Conservation (phyloP, 1,139 yeast species). For the Cylindricascospora bacillispora region DNA sequence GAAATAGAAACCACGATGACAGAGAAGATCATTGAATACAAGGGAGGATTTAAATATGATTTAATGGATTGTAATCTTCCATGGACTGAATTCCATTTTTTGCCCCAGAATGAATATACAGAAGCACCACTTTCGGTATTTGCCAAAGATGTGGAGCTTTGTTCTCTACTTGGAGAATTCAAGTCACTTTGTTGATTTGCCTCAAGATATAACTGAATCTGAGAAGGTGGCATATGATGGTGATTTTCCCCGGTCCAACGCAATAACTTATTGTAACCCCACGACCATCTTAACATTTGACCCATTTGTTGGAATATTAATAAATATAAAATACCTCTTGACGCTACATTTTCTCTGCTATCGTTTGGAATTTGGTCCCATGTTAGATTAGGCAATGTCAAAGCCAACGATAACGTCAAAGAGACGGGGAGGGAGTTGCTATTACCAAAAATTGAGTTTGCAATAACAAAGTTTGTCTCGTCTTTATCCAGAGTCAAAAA, state of each 20-base stretch:
- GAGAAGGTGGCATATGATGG: conserved; percentile 21
- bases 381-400: conserved; percentile 55
- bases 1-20: conserved; percentile 77
- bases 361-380: conserved; percentile 65
- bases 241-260: conserved; percentile 30
- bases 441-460: conserved; percentile 75
- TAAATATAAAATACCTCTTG: conserved; percentile 59
- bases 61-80: conserved; percentile 6
- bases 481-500: conserved; percentile 42
- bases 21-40: conserved; percentile 81
- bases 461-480: conserved; percentile 63
- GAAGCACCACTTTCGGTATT: background rate
- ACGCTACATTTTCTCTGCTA: conserved; percentile 51
- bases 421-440: conserved; percentile 71
- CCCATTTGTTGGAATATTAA: conserved; percentile 70
- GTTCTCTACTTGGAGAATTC: background rate
- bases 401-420: conserved; percentile 54
- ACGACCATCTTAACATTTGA: conserved; percentile 67
- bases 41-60: conserved; percentile 80
- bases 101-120: conserved; percentile 6
- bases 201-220: conserved; percentile 11
- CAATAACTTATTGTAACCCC: conserved; percentile 64
- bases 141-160: background rate
- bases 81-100: conserved; percentile 5
- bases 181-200: background rate